Evolutionary conservation across 2,329 filamentous ascomycete genomes (phyloP), one percentile per base, ranked within the genome.

Genomic region (Magnaporthiopsis incrustans): DNA sequence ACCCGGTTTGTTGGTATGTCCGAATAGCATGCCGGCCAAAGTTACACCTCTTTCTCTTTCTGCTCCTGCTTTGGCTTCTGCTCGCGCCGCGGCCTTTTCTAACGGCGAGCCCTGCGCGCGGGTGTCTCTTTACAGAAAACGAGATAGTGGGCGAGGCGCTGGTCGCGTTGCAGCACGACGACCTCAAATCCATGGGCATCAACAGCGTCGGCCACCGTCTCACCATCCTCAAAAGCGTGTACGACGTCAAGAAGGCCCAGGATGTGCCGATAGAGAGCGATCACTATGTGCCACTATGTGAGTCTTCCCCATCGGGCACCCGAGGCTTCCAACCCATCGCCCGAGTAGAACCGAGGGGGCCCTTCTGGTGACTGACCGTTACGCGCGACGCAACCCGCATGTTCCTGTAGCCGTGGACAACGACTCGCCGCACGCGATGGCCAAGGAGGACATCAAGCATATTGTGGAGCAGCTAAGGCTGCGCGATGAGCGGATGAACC

Each of bases 131-230:
- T 22, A 44, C 74, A 95, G 95, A 97, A 72, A 96, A 99, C 73
- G 92, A 92, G 68, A 96, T 99, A 70, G 89, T 93, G 53, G 95
- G 95, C 68, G 92, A 98, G 74, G 94, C 91, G 63, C 81, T 99
- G 67, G 86, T 97, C 65, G 91, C 91, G 57, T 79, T 99, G 67
- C 89, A 90, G 67, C 95, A 98, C 74, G 91, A 96, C 65, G 94
- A 98, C 74, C 81, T 99, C 70, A 97, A 96, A 77, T 92, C 96
- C 73, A 94, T 98, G 88, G 93, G 93, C 60, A 90, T 99, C 68
- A 81, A 82, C 67, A 98, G 94, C 77, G 92, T 97, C 60, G 95
- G 95, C 57, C 95, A 99, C 78, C 89, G 95, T 66, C 82, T 99
- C 71, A 96, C 92, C 27, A 96, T 99, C 65, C 83, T 99, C 65